These are phyloP conservation scores for Coemansia nantahalensis DNA, from an alignment of 192 early-diverging fungal genomes.

Conservation along the genomic window DNA sequence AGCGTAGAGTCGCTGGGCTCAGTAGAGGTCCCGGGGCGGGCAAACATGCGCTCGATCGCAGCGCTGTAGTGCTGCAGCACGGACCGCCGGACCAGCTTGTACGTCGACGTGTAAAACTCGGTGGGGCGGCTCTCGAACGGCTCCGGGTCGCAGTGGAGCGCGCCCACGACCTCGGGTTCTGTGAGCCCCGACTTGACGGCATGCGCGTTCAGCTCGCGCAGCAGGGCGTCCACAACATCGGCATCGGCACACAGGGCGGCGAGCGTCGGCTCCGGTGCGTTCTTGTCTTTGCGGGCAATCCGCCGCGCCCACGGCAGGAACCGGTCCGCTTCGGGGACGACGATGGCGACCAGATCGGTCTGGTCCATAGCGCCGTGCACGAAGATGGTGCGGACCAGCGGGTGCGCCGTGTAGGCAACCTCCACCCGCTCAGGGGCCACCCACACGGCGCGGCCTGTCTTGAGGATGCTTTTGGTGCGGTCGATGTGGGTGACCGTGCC, in stretches of 20 bases:
- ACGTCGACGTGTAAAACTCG: slow-evolving; percentile 77
- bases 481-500: slow-evolving; percentile 73
- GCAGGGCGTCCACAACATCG: slow-evolving; percentile 55
- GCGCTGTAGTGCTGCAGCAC: slow-evolving; percentile 52
- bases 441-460: slow-evolving; percentile 78
- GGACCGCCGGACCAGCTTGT: slow-evolving; percentile 68
- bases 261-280: slow-evolving; percentile 24
- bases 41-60: slow-evolving; percentile 54
- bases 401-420: slow-evolving; percentile 60
- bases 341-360: slow-evolving; percentile 73
- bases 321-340: slow-evolving; percentile 69
- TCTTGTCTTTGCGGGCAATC: background rate
- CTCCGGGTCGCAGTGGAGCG: slow-evolving; percentile 63
- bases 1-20: too few species aligned
- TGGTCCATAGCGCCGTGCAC: slow-evolving; percentile 83
- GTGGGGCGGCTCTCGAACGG: slow-evolving; percentile 65
- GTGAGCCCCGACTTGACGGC: slow-evolving; percentile 61
- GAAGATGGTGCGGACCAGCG: slow-evolving; percentile 76
- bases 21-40: slow-evolving; percentile 35
- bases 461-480: slow-evolving; percentile 71
- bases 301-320: slow-evolving; percentile 62
- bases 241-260: slow-evolving; percentile 54
- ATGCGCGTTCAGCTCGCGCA: slow-evolving; percentile 56
- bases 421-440: slow-evolving; percentile 89
- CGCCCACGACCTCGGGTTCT: slow-evolving; percentile 74